Conservation (phyloP, 768 basidiomycete species). For the Chalciporus piperatus region DNA sequence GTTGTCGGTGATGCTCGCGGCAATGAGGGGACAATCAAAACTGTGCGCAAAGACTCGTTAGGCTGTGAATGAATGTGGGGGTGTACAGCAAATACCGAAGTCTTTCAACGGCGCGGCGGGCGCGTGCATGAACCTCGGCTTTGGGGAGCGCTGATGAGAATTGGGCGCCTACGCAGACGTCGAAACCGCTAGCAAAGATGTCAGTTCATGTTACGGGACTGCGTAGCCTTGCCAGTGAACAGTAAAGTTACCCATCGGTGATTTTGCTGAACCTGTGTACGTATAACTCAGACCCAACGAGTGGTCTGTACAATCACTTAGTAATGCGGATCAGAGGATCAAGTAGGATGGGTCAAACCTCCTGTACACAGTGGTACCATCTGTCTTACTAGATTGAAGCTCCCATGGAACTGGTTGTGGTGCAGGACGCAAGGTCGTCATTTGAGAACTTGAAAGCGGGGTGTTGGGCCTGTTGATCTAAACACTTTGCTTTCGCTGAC, state of each 20-base stretch:
- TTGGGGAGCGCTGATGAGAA: slow-evolving; percentile 4
- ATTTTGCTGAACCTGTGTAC: slow-evolving; percentile 3
- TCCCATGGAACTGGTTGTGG: not conserved
- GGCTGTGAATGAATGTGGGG: too few species aligned
- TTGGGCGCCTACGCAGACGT: slow-evolving; percentile 10
- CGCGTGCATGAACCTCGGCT: slow-evolving; percentile 1
- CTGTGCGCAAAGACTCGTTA: not conserved
- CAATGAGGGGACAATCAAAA: slow-evolving; percentile 13
- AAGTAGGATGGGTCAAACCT: not conserved
- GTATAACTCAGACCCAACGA: slow-evolving; percentile 15
- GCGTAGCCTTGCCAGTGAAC: too few species aligned
- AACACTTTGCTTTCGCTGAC: too few species aligned
- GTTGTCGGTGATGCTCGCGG: slow-evolving; percentile 5
- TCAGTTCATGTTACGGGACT: too few species aligned
- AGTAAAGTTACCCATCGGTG: slow-evolving; percentile 5
- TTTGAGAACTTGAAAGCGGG: too few species aligned
- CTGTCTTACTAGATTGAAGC: not conserved
- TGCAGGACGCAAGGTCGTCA: not conserved
- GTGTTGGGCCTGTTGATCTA: too few species aligned
- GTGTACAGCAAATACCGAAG: slow-evolving; percentile 4
- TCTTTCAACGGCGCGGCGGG: slow-evolving; percentile 7
- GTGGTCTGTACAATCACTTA: not conserved
- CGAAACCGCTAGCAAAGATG: not conserved
- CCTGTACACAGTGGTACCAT: not conserved
- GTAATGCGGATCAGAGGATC: not conserved